Conservation (phyloP, 805 yeast species). For the Candida andamanensis region DNA sequence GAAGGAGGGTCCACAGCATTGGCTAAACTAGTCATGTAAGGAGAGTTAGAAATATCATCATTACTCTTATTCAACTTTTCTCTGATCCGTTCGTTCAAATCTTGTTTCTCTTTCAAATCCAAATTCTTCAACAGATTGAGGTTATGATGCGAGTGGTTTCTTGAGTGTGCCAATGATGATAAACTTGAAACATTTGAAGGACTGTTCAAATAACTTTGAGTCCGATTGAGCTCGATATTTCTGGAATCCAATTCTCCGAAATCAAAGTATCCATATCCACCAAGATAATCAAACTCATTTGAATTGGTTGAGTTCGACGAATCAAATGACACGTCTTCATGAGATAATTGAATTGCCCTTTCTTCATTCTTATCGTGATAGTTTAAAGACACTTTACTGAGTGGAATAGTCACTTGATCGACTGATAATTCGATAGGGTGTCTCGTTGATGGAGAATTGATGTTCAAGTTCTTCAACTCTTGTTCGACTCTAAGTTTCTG, state of each 20-base stretch:
- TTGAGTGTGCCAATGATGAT: slow-evolving; percentile 27
- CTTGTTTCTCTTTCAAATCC: slow-evolving; percentile 26
- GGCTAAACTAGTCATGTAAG: background rate
- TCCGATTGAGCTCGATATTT: slow-evolving; percentile 32
- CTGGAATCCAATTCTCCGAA: slow-evolving; percentile 60
- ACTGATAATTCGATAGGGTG: slow-evolving; percentile 22
- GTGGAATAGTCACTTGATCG: slow-evolving; percentile 15
- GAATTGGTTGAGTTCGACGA: slow-evolving; percentile 4
- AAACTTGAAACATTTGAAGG: slow-evolving; percentile 20
- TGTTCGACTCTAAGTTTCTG: slow-evolving; percentile 29
- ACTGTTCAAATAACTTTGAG: slow-evolving; percentile 25
- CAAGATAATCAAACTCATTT: slow-evolving; percentile 35
- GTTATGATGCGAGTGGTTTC: slow-evolving; percentile 20
- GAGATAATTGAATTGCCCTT: slow-evolving; percentile 1
- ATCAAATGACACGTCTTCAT: background rate
- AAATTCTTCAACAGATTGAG: slow-evolving; percentile 5
- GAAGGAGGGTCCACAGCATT: background rate
- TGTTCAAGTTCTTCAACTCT: slow-evolving; percentile 27
- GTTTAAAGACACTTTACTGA: slow-evolving; percentile 10
- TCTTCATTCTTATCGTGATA: background rate
- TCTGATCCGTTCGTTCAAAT: slow-evolving; percentile 35
- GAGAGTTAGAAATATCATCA: slow-evolving; percentile 8
- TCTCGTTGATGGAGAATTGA: slow-evolving; percentile 16
- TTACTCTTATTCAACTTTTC: slow-evolving; percentile 25
- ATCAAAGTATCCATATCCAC: slow-evolving; percentile 88